Conservation (phyloP, 2,329 filamentous ascomycete species). For the Exophiala oligosperma region DNA sequence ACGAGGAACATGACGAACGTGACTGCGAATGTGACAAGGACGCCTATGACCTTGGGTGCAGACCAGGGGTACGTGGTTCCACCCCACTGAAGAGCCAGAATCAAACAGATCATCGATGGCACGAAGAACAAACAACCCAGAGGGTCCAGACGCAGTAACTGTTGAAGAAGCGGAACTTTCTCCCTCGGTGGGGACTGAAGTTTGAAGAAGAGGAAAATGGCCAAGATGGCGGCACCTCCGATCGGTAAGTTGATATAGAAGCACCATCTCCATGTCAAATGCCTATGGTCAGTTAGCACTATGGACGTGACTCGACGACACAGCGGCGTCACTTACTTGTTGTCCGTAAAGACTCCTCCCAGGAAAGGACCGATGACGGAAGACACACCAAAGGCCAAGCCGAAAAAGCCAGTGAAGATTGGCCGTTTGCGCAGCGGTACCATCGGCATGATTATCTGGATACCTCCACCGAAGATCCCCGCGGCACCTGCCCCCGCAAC, state of each 20-base stretch:
- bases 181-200: slow-evolving; percentile 23
- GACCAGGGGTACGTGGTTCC: slow-evolving; percentile 30
- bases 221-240: slow-evolving; percentile 31
- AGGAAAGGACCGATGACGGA: slow-evolving; percentile 44
- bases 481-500: slow-evolving; percentile 42
- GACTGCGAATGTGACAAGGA: slow-evolving; percentile 18
- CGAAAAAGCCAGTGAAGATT: slow-evolving; percentile 39
- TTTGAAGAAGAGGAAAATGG: slow-evolving; percentile 6
- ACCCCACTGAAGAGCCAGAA: slow-evolving; percentile 62
- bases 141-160: slow-evolving; percentile 48
- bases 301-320: not conserved
- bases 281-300: not conserved
- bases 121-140: slow-evolving; percentile 62
- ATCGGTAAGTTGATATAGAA: slow-evolving; percentile 39
- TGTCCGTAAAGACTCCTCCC: slow-evolving; percentile 42
- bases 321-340: slow-evolving; percentile 13
- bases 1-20: slow-evolving; percentile 13
- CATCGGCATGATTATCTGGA: slow-evolving; percentile 39
- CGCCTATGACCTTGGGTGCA: slow-evolving; percentile 16
- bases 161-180: slow-evolving; percentile 8
- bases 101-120: slow-evolving; percentile 59
- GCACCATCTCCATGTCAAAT: slow-evolving; percentile 41
- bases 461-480: slow-evolving; percentile 41
- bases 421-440: slow-evolving; percentile 41
- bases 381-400: slow-evolving; percentile 38